Conservation (phyloP, 2,329 filamentous ascomycete species). For the Stenocarpella maydis region DNA sequence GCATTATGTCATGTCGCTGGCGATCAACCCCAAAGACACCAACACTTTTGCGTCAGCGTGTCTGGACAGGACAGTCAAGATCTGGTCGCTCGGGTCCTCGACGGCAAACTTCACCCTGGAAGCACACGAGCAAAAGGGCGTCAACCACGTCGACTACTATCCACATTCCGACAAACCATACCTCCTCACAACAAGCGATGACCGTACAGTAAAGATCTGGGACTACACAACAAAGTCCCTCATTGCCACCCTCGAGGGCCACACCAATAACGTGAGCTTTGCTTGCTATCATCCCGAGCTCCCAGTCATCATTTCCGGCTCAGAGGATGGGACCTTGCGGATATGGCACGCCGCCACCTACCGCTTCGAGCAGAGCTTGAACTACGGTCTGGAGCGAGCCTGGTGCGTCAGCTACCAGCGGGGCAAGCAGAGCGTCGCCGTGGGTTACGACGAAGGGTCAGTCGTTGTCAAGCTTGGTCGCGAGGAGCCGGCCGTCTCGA, state of each 20-base stretch:
- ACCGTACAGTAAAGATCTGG: slow-evolving; percentile 94
- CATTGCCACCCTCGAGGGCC: slow-evolving; percentile 94
- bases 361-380: slow-evolving; percentile 92
- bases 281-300: slow-evolving; percentile 97
- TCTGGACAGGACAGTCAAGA: slow-evolving; percentile 95
- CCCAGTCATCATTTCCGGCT: slow-evolving; percentile 96
- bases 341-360: slow-evolving; percentile 99
- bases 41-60: slow-evolving; percentile 93
- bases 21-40: slow-evolving; percentile 97
- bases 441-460: slow-evolving; percentile 97
- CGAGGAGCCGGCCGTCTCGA: slow-evolving; percentile 96
- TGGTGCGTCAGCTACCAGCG: slow-evolving; percentile 98
- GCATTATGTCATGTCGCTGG: slow-evolving; percentile 93
- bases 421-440: slow-evolving; percentile 91
- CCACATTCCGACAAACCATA: slow-evolving; percentile 81
- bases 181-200: slow-evolving; percentile 71
- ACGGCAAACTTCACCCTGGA: slow-evolving; percentile 96
- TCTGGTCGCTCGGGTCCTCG: slow-evolving; percentile 94
- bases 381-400: slow-evolving; percentile 93
- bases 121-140: slow-evolving; percentile 95
- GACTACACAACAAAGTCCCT: slow-evolving; percentile 98
- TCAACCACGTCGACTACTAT: slow-evolving; percentile 96
- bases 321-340: slow-evolving; percentile 95
- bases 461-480: slow-evolving; percentile 98
- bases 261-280: slow-evolving; percentile 98